Conservation (phyloP, 805 yeast genomes). For the Kuraishia borneana region DNA sequence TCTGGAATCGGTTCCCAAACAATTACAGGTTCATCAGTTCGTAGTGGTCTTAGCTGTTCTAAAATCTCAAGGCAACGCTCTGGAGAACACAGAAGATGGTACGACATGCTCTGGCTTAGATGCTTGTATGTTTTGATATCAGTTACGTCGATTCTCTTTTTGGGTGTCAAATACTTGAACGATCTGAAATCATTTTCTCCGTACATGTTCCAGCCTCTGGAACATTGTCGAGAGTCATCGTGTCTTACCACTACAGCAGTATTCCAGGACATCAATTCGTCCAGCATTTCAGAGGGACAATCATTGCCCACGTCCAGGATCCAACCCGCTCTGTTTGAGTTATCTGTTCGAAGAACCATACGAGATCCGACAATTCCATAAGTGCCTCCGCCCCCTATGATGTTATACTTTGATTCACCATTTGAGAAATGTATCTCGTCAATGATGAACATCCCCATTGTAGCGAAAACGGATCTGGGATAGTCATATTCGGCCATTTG, state of each 20-base stretch:
- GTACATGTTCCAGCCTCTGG: constrained; percentile 76
- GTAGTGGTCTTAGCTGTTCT: constrained; percentile 12
- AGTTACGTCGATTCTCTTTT: constrained; percentile 41
- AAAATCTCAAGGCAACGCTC: constrained; percentile 42
- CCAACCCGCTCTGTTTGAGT: constrained; percentile 39
- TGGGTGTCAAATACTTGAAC: constrained; percentile 54
- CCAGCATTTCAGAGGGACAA: constrained; percentile 41
- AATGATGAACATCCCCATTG: constrained; percentile 83
- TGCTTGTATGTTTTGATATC: constrained; percentile 35
- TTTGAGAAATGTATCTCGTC: constrained; percentile 67
- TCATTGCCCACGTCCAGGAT: constrained; percentile 75
- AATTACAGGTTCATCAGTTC: constrained; percentile 24
- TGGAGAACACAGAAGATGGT: constrained; percentile 72
- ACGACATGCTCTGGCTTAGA: constrained; percentile 29
- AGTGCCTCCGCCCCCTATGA: constrained; percentile 88
- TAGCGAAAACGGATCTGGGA: constrained; percentile 28
- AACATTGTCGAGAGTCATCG: constrained; percentile 45
- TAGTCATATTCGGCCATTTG: not conserved
- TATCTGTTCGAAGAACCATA: constrained; percentile 28
- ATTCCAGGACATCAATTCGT: constrained; percentile 45
- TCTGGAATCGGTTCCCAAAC: constrained; percentile 89
- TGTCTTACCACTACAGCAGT: constrained; percentile 47
- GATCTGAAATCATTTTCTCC: constrained; percentile 46
- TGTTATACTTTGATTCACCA: constrained; percentile 25
- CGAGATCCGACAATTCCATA: constrained; percentile 71